A percentile compares a stretch with the other conserved stretches of the same genome.
Conservation (phyloP, 2,329 filamentous ascomycete species). For the Tetracladium maxilliforme region DNA sequence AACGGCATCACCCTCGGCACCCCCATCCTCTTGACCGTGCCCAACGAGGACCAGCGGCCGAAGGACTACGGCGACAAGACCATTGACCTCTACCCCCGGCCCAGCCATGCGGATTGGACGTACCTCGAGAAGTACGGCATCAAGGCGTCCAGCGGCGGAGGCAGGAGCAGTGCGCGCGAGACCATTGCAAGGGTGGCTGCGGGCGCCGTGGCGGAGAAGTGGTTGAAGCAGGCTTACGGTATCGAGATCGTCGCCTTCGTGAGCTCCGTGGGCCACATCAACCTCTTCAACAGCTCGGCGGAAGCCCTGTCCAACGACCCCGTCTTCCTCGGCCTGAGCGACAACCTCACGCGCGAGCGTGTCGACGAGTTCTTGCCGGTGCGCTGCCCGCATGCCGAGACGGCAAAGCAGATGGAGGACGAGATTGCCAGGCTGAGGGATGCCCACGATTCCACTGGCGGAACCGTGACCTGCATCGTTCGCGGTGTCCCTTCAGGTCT, state of each 20-base stretch:
- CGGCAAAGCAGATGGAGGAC: constrained; percentile 58
- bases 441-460: constrained; percentile 76
- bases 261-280: constrained; percentile 65
- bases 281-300: constrained; percentile 60
- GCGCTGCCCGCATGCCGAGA: constrained; percentile 61
- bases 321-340: constrained; percentile 59
- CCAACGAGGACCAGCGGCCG: constrained; percentile 86
- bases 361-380: constrained; percentile 81
- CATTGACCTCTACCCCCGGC: constrained; percentile 83
- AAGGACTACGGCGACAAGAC: constrained; percentile 82
- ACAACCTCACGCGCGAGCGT: constrained; percentile 55
- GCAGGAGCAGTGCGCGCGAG: constrained; percentile 82
- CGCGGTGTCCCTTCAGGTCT: constrained; percentile 72
- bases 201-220: constrained; percentile 87
- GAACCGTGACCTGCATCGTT: constrained; percentile 89
- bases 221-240: constrained; percentile 64
- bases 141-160: constrained; percentile 81
- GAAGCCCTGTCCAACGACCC: constrained; percentile 60
- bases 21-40: constrained; percentile 74
- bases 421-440: constrained; percentile 68
- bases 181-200: constrained; percentile 89
- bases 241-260: constrained; percentile 89
- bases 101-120: constrained; percentile 90
- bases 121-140: constrained; percentile 96
- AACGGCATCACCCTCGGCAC: constrained; percentile 81